Percentiles rank a stretch among this genome's conserved stretches.
Conservation (phyloP, 768 basidiomycete species). For the Boletellus sp. region DNA sequence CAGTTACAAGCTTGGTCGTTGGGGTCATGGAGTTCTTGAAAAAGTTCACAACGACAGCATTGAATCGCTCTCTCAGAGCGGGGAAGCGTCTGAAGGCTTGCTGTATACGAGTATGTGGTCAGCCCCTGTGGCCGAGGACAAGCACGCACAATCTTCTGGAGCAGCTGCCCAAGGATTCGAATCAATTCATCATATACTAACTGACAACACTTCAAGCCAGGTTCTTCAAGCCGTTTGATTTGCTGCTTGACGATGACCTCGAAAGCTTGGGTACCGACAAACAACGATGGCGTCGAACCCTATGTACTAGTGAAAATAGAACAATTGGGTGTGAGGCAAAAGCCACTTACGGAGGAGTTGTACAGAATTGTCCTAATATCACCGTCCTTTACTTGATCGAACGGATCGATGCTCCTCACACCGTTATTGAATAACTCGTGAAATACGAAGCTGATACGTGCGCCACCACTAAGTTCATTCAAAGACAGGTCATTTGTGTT, state of each 20-base stretch:
- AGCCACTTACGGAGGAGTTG: slow-evolving; percentile 83
- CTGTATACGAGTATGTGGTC: slow-evolving; percentile 38
- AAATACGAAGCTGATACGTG: slow-evolving; percentile 98
- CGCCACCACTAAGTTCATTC: slow-evolving; percentile 98
- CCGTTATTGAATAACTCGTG: slow-evolving; percentile 98
- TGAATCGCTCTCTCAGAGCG: slow-evolving; percentile 94
- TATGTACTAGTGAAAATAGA: slow-evolving; percentile 26
- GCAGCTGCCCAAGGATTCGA: slow-evolving; percentile 86
- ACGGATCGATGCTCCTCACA: slow-evolving; percentile 93
- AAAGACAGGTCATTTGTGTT: slow-evolving; percentile 92
- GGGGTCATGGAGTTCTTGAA: slow-evolving; percentile 93
- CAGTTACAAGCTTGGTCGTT: slow-evolving; percentile 89
- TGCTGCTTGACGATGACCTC: slow-evolving; percentile 99
- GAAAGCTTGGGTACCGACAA: slow-evolving; percentile 95
- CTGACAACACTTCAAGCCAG: slow-evolving; percentile 88
- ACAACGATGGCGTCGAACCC: slow-evolving; percentile 95
- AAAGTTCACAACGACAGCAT: slow-evolving; percentile 92
- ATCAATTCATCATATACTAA: slow-evolving; percentile 97
- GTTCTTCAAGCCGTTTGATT: slow-evolving; percentile 95
- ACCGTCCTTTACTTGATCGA: slow-evolving; percentile 98
- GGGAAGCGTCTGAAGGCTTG: slow-evolving; percentile 96
- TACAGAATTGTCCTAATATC: slow-evolving; percentile 95
- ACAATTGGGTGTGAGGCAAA: not conserved
- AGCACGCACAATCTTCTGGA: slow-evolving; percentile 80
- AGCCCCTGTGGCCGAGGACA: not conserved